Evolutionary conservation across 2,329 filamentous ascomycete species (phyloP), one percentile per base, ranked within the genome.

Genomic region (Fusarium metavorans): DNA sequence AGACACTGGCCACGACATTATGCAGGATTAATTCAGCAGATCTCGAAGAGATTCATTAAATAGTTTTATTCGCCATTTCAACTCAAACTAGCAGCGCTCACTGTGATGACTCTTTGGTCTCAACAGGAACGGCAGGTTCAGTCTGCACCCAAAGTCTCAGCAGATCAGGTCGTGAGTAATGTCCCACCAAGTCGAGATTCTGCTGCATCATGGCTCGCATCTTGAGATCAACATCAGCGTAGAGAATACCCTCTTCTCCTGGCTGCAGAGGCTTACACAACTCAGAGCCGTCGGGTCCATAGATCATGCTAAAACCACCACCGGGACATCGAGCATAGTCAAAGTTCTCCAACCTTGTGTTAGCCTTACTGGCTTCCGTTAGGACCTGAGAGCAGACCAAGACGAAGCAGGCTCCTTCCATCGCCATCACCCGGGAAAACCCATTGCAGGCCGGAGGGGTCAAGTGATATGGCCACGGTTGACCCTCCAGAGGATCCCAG

Each of bases 371-470:
- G 6, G 25, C 43, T 48, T 48, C 43, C 1, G 57, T 60, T 5
- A 60, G 18, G 7, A 60, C 32, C 8, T 60, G 57, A 4, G 23
- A 43, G 7, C 35, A 25, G 10, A 60, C 23, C 10, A 43, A 1
- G 18, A 60, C 57, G 37, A 60, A 60, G 25, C 57, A 60, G 4
- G 57, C 57, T 20, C 57, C 57, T n/a, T 60, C 57, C 35, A 39
- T 25, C 0, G 57, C 23, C 16, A 60, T 23, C 3, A 60, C 41
- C 6, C 43, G 34, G 5, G 57, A 60, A 16, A 60, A 60, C 16
- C 20, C 32, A 2, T 43, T 41, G 57, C 57, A 60, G 10, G 25
- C 27, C 18, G 39, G 23, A 10, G 35, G 25, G 1, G 32, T 37
- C 16, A 60, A 6, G 18, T 60, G 57, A 27, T 41, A 60, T 1